Percentiles rank a stretch among this genome's conserved stretches.
Conservation (phyloP, 2,329 filamentous ascomycete species). For the Thielaviopsis populi region DNA sequence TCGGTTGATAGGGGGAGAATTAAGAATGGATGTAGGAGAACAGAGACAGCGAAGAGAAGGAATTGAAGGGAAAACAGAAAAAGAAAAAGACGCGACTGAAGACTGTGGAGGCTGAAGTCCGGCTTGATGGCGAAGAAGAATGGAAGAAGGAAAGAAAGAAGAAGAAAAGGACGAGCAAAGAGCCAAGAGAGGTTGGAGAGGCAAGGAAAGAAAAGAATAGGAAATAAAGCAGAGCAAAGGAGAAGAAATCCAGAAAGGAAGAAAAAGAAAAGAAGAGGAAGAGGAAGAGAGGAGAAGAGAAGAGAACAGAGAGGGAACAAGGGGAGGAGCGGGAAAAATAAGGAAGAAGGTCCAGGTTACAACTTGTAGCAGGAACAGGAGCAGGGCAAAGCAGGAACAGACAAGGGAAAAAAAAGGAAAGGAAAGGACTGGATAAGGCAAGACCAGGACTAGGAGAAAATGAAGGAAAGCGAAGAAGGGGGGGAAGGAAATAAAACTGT, state of each 20-base stretch:
- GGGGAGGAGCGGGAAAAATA: not conserved
- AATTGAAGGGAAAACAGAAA: too few relatives aligned
- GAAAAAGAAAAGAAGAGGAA: not conserved
- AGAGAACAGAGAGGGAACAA: slow-evolving; percentile 5
- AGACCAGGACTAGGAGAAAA: slow-evolving; percentile 7
- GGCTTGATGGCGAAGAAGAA: slow-evolving; percentile 7
- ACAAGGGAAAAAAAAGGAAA: not conserved
- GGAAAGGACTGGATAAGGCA: not conserved
- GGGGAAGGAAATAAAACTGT: slow-evolving; percentile 4
- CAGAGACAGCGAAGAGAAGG: not conserved
- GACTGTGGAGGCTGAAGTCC: not conserved
- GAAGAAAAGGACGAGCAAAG: not conserved
- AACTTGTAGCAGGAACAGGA: not conserved
- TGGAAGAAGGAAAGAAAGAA: not conserved
- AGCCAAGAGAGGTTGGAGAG: not conserved
- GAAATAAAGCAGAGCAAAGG: not conserved
- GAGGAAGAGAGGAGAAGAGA: not conserved
- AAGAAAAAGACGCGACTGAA: not conserved
- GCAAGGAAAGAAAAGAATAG: not conserved
- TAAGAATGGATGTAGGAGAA: slow-evolving; percentile 5
- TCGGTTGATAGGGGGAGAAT: slow-evolving; percentile 6
- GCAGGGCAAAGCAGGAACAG: not conserved
- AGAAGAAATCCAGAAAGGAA: not conserved
- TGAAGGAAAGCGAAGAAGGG: slow-evolving; percentile 4
- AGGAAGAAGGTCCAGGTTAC: not conserved